These are phyloP conservation scores for Sanguinoderma infundibulare DNA, from an alignment of 1,284 basidiomycete genomes.

Conservation along the genomic window DNA sequence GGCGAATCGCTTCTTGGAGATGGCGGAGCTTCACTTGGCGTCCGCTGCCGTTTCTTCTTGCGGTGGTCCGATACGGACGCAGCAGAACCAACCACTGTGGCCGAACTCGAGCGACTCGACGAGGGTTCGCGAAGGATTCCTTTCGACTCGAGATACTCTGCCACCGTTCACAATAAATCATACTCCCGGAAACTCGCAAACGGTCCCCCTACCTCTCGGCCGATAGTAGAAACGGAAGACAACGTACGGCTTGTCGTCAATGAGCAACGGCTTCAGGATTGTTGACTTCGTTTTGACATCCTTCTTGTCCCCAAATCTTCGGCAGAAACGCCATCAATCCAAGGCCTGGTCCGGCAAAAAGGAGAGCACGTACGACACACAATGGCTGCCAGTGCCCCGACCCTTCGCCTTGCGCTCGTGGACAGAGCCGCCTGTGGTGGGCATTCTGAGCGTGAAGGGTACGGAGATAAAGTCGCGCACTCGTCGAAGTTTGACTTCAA, in stretches of 20 bases:
- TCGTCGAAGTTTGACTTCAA: constrained; percentile 20
- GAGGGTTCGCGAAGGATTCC: constrained; percentile 12
- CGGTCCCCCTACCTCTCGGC: constrained; percentile 16
- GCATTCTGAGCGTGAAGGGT: neutral
- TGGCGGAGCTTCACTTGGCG: neutral
- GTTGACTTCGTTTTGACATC: constrained; percentile 10
- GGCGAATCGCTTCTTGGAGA: neutral
- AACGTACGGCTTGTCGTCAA: constrained; percentile 22
- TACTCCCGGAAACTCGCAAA: neutral
- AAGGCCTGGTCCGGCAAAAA: neutral
- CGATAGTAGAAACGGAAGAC: constrained; percentile 24
- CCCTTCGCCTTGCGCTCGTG: constrained; percentile 13
- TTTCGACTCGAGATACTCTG: constrained; percentile 18
- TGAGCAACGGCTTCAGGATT: constrained; percentile 14
- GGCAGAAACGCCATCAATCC: neutral
- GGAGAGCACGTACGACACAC: constrained; percentile 14
- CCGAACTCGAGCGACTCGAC: neutral
- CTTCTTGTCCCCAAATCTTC: constrained; percentile 7
- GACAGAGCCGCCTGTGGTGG: neutral
- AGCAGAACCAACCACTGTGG: neutral
- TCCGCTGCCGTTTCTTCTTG: constrained; percentile 5
- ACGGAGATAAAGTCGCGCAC: constrained; percentile 12
- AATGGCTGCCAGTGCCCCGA: constrained; percentile 5
- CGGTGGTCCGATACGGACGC: neutral
- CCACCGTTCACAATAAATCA: neutral